Base-by-base conservation (phyloP, 177 flowering plant species). In the Vitis hybrid region DNA sequence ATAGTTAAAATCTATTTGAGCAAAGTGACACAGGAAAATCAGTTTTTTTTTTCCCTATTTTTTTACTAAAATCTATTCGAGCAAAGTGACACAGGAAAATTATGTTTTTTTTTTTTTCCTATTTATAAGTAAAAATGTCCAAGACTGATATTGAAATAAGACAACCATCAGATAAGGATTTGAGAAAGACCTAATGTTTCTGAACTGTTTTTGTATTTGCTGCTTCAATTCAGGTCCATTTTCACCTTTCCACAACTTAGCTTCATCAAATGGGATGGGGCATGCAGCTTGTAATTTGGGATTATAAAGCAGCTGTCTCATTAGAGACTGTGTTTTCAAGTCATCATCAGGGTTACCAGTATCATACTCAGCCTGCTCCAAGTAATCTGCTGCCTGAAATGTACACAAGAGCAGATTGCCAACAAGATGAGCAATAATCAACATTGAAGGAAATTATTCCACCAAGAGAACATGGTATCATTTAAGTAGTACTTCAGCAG, bases 231-330 rank as follows among this genome's bases (percentile, higher is more conserved):
- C 95, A 54, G 98, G 97, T 64, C 95, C 98, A 75, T 91, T 82
- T 82, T 92, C 86, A 60, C 97, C 99, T 79, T 91, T 88, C 98
- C 99, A 96, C 77, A 96, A 75, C 76, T 92, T 89, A 61, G 95
- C 99, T 84, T 96, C 99, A 80, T 96, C 99, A 80, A 92, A 96
- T 59, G 99, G 99, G 62, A 92, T 72, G 18, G 99, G 98, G 66
- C 98, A 96, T 64, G 99, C 92, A 74, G 91, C 85, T 76, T 83
- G 92, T 15, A 92, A 80, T 78, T 91, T 84, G 19, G 91, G 88
- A 74, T 92, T 80, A 73, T 84, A 83, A 2, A 96, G 82, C 11
- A 93, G 82, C 74, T 93, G 97, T 54, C 70, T 86, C 79, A 93
- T 73, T 73, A 93, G 81, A 68, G 95, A 92, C 69, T 91, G 83